Base-by-base conservation (phyloP, 306 rosid genomes). In the Hippophae tibetana region DNA sequence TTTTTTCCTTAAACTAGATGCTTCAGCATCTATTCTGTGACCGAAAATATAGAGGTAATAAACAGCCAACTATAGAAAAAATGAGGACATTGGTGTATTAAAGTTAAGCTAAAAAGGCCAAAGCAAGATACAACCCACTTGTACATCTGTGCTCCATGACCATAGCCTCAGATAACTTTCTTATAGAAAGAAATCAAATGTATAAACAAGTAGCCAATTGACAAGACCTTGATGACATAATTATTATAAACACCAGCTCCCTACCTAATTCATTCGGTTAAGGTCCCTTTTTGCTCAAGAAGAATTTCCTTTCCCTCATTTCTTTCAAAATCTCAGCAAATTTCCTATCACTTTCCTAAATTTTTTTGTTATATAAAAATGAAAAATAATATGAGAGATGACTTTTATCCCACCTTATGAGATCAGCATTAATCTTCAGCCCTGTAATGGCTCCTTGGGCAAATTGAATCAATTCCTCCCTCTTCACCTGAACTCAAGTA, bases 381-480 rank as follows among this genome's bases (percentile, higher is more conserved):
- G 60, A 56, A 69, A 18, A 43, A 60, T 41, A 51, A 54, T 58
- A 46, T 7, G 25, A 71, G 38, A 76, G 68, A 57, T 58, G 58
- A 64, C 63, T 69, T 52, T 71, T 42, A 57, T 58, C 93, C 47
- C 67, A 93, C 99, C 97, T 93, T 60, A 75, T 71, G 43, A 74
- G 56, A 75, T 86, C 90, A 74, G 79, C 88, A 76, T 69, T 84
- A 23, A 93, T 76, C 78, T 93, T 93, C 79, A 93, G 78, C 65
- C 99, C 99, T 23, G 95, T 65, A 61, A 93, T 84, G 62, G 99
- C 99, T 56, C 86, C 82, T 79, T 93, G 95, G 9, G 97, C 97
- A 84, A 93, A 93, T 79, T 93, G 99, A 76, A 93, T 95, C 74
- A 93, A 75, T 74, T 93, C 99, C 74, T 93, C 99, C 59, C 94